Evolutionary conservation across 257 asterid species (phyloP), one percentile per base, ranked within the genome.

Genomic region (Sherardia arvensis): DNA sequence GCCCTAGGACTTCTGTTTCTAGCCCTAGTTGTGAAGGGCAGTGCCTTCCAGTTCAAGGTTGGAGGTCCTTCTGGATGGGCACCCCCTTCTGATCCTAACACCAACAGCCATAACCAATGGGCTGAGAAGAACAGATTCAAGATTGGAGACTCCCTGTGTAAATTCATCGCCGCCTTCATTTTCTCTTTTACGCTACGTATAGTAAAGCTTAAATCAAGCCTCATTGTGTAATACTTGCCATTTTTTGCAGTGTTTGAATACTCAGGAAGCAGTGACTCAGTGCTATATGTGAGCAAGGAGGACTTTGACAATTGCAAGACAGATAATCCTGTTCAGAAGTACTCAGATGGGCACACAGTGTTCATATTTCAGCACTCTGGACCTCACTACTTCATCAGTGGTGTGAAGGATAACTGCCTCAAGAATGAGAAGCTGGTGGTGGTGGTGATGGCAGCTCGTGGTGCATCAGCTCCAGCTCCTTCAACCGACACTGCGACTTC

Each of bases 1-100:
- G 43, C 70, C 14, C 29, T 84, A 0, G 70, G 77, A 58, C 58
- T 84, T 59, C 18, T 83, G 25, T 28, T 71, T 66, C 45, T 84
- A 53, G 43, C 69, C 45, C 15, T 84, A 28, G 7, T 86, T 73
- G 64, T 72, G 23, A 67, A 66, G 59, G 77, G 76, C 33, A 49
- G 63, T 66, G 93, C 81, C 10, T 86, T 69, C 61, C 81, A 83
- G 48, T 86, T 74, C 77, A 84, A 69, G 30, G 88, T 88, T 9
- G 96, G 96, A 55, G 97, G 96, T 21, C 47, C 79, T 22, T 65
- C 56, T 40, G 87, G 81, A n/a, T 88, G 98, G 98, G 62, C 78
- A 68, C 69, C 73, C 32, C 95, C 95, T 25, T 3, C 74, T 67
- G 88, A 85, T 67, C 71, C 89, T 7, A 79, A 71, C 59, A 68